A percentile compares a stretch with the other conserved stretches of the same genome.
Evolutionary conservation across 2,329 filamentous ascomycete genomes (phyloP).

Genomic region (Microdochium trichocladiopsis): DNA sequence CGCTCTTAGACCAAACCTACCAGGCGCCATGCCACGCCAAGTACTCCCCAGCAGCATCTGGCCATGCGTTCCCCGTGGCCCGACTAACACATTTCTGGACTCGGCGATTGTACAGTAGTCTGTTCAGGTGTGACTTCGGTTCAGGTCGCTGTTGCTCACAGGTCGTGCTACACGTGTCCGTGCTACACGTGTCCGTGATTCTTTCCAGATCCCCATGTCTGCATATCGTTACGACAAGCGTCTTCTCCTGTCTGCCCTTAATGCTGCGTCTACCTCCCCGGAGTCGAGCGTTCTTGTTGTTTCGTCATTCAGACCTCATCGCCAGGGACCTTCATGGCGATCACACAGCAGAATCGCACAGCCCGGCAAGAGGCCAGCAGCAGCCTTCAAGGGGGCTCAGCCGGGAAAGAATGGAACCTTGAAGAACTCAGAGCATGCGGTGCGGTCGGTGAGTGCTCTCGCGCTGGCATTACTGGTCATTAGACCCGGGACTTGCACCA

Average conservation of each 20-base stretch:
- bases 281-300: not conserved
- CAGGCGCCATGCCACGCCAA: not conserved
- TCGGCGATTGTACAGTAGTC: not conserved
- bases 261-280: too few relatives aligned
- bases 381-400: constrained; percentile 15
- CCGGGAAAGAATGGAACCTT: constrained; percentile 17
- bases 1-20: not conserved
- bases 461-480: not conserved
- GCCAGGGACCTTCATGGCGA: not conserved
- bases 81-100: not conserved
- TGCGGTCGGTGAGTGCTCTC: constrained; percentile 15
- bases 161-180: too few relatives aligned
- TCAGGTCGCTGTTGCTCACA: too few relatives aligned
- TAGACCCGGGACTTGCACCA: too few relatives aligned
- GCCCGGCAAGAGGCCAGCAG: constrained; percentile 1
- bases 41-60: not conserved
- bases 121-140: not conserved
- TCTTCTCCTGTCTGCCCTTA: too few relatives aligned
- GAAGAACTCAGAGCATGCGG: constrained; percentile 18
- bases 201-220: too few relatives aligned
- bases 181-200: too few relatives aligned
- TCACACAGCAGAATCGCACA: not conserved
- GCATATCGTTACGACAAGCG: too few relatives aligned
- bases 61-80: too few relatives aligned
- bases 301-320: not conserved